A percentile compares a stretch with the other conserved stretches of the same genome.
Evolutionary conservation across 1,139 yeast species (phyloP).

Genomic region (Starmera stellimalicola): DNA sequence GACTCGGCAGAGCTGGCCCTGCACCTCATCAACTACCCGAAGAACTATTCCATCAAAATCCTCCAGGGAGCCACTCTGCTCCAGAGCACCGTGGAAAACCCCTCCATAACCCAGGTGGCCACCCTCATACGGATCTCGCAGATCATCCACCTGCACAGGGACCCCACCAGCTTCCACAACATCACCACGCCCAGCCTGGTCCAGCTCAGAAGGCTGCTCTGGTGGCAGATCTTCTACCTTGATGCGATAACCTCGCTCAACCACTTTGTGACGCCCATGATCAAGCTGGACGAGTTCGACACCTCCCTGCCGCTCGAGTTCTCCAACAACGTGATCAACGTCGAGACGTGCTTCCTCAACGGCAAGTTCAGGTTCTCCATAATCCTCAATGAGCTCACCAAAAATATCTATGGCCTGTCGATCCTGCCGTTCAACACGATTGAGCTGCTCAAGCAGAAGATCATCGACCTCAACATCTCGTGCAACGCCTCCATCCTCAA

Average conservation of each 20-base stretch:
- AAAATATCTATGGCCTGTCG: conserved; percentile 17
- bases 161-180: conserved; percentile 42
- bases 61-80: conserved; percentile 42
- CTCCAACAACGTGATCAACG: conserved; percentile 11
- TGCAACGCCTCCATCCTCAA: conserved; percentile 37
- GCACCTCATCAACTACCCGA: conserved; percentile 43
- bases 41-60: conserved; percentile 38
- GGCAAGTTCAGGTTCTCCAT: conserved; percentile 44
- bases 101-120: conserved; percentile 28
- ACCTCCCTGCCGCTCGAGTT: conserved; percentile 45
- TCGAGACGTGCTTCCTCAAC: conserved; percentile 32
- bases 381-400: conserved; percentile 39
- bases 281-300: conserved; percentile 45
- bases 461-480: conserved; percentile 37
- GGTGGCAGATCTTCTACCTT: conserved; percentile 60
- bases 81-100: conserved; percentile 48
- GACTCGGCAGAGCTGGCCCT: conserved; percentile 39
- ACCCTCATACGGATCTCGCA: conserved; percentile 41
- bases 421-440: conserved; percentile 26
- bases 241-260: conserved; percentile 52
- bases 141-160: conserved; percentile 46
- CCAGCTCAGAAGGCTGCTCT: conserved; percentile 43
- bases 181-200: conserved; percentile 38
- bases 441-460: conserved; percentile 36
- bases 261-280: conserved; percentile 48